Base-by-base conservation (phyloP, 2,329 filamentous ascomycete genomes). In the Colletotrichum paranaense region DNA sequence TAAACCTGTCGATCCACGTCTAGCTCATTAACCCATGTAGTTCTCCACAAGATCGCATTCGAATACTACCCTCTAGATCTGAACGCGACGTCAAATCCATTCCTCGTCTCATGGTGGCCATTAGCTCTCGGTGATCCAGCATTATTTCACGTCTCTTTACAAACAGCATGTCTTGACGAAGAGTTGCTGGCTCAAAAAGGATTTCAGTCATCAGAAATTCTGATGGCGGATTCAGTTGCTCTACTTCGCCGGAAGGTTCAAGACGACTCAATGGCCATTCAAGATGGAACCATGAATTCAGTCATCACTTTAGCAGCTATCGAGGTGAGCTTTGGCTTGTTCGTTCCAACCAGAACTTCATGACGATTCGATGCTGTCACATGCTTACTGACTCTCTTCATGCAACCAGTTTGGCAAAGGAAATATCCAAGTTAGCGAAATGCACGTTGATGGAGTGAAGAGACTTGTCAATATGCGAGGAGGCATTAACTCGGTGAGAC, bases 51-150 rank as follows among this genome's bases (percentile, higher is more conserved):
- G 57, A 90, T 91, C 59, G 88, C 88, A 0, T 91, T 91, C 63
- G 86, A 90, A 74, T 91, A 90, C 76, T 91, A 91, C 75, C 89
- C 89, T 0, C 81, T 90, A 24, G 89, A 91, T 64, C 80, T 89
- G 8, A 85, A 82, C 72, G 76, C 83, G n/a, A 78, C 79, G 0
- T 88, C 89, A 8, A 91, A 91, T 75, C 89, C 89, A 0, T 91
- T 91, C 73, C 80, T 91, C 22, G 80, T 89, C 7, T 90, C 88
- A 0, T 91, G 89, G 89, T 91, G 89, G 88, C 89, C 89, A 0
- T 81, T 88, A 1, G 88, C 89, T 0, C 82, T 91, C 0, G 85
- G 82, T 0, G 89, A 91, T 68, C 87, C 89, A 0, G 88, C 88
- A 5, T 76, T 91, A 1, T 91, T 91, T 67, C 88, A 91, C 75